Conservation (phyloP, 163 green algal genomes). For the Scenedesmus sp. region DNA sequence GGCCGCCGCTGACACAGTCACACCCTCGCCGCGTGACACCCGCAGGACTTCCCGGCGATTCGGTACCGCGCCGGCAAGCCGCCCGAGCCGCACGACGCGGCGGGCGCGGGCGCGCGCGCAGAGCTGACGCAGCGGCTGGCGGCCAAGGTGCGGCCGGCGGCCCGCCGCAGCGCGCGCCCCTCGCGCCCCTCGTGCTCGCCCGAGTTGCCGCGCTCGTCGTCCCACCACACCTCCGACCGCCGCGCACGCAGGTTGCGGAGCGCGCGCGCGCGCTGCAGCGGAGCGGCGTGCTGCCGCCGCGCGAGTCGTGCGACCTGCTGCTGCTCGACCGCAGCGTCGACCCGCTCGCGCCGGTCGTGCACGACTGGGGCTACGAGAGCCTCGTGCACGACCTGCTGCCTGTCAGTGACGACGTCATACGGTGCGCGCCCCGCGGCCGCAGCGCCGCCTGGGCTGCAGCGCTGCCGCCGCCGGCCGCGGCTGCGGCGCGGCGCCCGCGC, state of each 20-base stretch:
- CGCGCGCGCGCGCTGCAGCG: slow-evolving; percentile 54
- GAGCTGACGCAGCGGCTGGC: slow-evolving; percentile 52
- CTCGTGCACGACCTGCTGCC: slow-evolving; percentile 91
- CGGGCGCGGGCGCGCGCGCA: slow-evolving; percentile 66
- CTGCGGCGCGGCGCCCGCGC: no score
- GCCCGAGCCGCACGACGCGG: slow-evolving; percentile 64
- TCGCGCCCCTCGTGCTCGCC: neutral
- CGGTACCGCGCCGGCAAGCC: slow-evolving; percentile 68
- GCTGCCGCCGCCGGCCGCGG: no score
- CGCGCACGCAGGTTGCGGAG: slow-evolving; percentile 46
- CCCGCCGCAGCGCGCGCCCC: no score
- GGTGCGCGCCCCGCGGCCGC: slow-evolving; percentile 5
- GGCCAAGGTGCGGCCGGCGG: slow-evolving; percentile 5
- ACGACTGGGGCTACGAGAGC: slow-evolving; percentile 97
- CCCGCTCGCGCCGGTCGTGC: slow-evolving; percentile 89
- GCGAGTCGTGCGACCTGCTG: slow-evolving; percentile 91
- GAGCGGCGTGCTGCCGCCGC: slow-evolving; percentile 58
- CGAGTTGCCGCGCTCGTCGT: neutral
- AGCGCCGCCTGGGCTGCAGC: no score
- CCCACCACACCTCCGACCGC: neutral
- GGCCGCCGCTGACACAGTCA: neutral
- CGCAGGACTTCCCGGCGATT: slow-evolving; percentile 4
- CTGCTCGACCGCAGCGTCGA: slow-evolving; percentile 79
- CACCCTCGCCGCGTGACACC: slow-evolving; percentile 13
- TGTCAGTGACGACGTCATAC: slow-evolving; percentile 71